A percentile compares a stretch with the other conserved stretches of the same genome.
phyloP scores from a whole-genome alignment of 1,284 basidiomycete species.

The Moniliella sp. region DNA sequence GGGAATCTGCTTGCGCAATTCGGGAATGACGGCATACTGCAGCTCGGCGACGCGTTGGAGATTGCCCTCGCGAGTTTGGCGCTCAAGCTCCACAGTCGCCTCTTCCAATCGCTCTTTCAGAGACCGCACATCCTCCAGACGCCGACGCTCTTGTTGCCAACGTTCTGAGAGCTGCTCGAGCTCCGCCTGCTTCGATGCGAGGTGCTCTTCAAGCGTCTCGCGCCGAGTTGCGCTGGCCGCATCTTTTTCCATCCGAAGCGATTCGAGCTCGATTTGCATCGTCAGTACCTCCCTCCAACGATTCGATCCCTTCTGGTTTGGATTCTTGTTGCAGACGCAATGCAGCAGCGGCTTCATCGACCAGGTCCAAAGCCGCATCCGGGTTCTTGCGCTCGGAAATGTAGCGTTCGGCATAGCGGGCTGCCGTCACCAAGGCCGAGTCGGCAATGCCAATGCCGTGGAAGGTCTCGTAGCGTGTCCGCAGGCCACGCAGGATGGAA shows the following conservation, averaged over 20 bases:
- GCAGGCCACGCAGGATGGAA: slow-evolving; percentile 2
- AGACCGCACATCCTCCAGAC: slow-evolving; percentile 55
- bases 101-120: slow-evolving; percentile 60
- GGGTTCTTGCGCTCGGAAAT: slow-evolving; percentile 26
- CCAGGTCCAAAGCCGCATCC: slow-evolving; percentile 6
- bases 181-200: no score
- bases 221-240: slow-evolving; percentile 55
- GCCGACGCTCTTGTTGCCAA: slow-evolving; percentile 57
- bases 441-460: slow-evolving; percentile 79
- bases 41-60: slow-evolving; percentile 57
- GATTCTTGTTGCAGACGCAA: slow-evolving; percentile 73
- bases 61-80: slow-evolving; percentile 61
- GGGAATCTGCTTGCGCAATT: slow-evolving; percentile 54
- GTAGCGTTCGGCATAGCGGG: slow-evolving; percentile 61
- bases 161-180: slow-evolving; percentile 45
- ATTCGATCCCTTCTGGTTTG: slow-evolving; percentile 69
- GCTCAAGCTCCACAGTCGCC: slow-evolving; percentile 63
- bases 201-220: slow-evolving; percentile 42
- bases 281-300: slow-evolving; percentile 61
- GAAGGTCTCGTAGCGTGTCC: slow-evolving; percentile 1
- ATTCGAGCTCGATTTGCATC: slow-evolving; percentile 62
- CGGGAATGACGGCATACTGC: slow-evolving; percentile 62
- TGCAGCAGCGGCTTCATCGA: slow-evolving; percentile 67
- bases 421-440: slow-evolving; percentile 56
- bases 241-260: slow-evolving; percentile 67